Conservation (phyloP, 805 yeast genomes). For the Ogataea nitratoaversa region DNA sequence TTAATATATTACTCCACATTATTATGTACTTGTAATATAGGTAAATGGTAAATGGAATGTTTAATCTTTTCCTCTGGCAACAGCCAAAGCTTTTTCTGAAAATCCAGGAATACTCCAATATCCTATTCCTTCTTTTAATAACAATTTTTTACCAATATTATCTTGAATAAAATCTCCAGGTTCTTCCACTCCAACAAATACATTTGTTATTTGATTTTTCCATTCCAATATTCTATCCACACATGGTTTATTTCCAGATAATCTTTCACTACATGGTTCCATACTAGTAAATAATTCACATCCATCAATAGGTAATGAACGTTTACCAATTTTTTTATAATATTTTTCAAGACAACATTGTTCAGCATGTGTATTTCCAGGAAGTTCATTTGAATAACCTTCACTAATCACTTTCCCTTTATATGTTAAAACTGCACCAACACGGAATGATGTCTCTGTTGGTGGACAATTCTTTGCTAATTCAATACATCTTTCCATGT, state of each 20-base stretch:
- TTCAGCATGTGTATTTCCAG: conserved; percentile 97
- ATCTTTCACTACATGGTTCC: conserved; percentile 92
- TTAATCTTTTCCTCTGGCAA: conserved; percentile 70
- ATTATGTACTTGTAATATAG: too few species aligned
- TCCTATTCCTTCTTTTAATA: conserved; percentile 55
- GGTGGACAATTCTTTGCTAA: conserved; percentile 80
- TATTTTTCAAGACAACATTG: conserved; percentile 88
- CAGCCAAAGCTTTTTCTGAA: conserved; percentile 60
- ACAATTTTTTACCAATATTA: conserved; percentile 57
- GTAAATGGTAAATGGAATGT: too few species aligned
- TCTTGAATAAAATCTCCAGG: conserved; percentile 84
- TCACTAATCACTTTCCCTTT: conserved; percentile 66
- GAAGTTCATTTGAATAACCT: conserved; percentile 87
- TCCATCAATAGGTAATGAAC: conserved; percentile 63
- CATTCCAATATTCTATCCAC: conserved; percentile 67
- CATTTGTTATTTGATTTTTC: conserved; percentile 50
- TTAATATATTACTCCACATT: too few species aligned
- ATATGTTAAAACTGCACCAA: conserved; percentile 81
- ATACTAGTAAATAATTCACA: conserved; percentile 87
- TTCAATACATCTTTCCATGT: conserved; percentile 71
- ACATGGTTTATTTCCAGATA: conserved; percentile 90
- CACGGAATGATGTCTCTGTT: conserved; percentile 83
- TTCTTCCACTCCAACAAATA: conserved; percentile 88
- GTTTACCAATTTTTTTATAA: conserved; percentile 33
- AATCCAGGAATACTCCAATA: conserved; percentile 82